phyloP scores from a whole-genome alignment of 2,329 filamentous ascomycete species.

The Sporothrix protearum region DNA sequence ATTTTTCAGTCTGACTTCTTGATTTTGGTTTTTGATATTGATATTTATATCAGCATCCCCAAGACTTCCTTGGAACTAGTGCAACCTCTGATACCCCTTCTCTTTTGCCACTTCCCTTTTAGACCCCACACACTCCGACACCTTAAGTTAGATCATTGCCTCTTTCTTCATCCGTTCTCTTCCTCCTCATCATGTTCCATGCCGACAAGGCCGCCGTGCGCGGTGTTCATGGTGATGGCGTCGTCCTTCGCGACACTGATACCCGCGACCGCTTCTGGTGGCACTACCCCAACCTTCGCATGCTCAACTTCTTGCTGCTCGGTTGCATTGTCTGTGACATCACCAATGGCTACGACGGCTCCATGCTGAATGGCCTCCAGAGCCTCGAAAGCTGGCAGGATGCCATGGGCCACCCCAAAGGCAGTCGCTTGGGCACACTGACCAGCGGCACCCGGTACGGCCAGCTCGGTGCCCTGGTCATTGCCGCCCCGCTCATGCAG shows the following conservation, averaged over 20 bases:
- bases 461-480: slow-evolving; percentile 11
- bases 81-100: neutral
- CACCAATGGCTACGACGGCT: slow-evolving; percentile 30
- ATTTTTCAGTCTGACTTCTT: no score
- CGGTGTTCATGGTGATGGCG: slow-evolving; percentile 19
- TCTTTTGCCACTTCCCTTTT: neutral
- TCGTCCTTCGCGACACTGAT: slow-evolving; percentile 25
- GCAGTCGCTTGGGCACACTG: slow-evolving; percentile 33
- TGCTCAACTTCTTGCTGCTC: slow-evolving; percentile 23
- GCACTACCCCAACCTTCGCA: slow-evolving; percentile 24
- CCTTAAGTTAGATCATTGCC: no score
- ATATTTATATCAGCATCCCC: neutral
- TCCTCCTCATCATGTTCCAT: slow-evolving; percentile 13
- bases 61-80: no score
- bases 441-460: slow-evolving; percentile 32
- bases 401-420: slow-evolving; percentile 35
- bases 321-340: slow-evolving; percentile 25
- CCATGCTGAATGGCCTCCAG: slow-evolving; percentile 41
- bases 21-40: no score
- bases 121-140: neutral
- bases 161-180: neutral
- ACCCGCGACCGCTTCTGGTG: slow-evolving; percentile 25
- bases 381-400: slow-evolving; percentile 35
- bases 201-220: slow-evolving; percentile 21
- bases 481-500: slow-evolving; percentile 43